Percentiles rank a stretch among this genome's conserved stretches.
Conservation (phyloP, 345 rosid genomes). For the Laguncularia racemosa region DNA sequence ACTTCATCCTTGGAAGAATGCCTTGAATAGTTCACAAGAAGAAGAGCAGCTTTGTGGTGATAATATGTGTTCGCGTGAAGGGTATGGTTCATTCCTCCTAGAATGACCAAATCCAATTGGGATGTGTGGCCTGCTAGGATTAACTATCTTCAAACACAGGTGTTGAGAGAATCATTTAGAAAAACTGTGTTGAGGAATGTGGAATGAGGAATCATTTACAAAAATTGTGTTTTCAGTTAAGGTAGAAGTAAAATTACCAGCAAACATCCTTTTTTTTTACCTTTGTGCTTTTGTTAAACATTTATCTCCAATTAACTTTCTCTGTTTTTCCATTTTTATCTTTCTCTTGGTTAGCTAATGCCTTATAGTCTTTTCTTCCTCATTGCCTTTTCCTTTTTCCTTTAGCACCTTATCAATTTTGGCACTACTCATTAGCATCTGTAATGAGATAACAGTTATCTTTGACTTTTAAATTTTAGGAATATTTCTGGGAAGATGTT, state of each 20-base stretch:
- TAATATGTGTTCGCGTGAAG: conserved; percentile 93
- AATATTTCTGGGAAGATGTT: conserved; percentile 90
- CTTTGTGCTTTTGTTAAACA: no score
- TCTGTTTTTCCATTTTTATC: conserved; percentile 1
- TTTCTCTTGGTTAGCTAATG: neutral
- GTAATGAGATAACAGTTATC: no score
- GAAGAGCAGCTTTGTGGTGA: conserved; percentile 93
- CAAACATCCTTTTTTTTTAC: no score
- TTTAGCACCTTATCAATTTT: neutral
- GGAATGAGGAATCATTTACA: no score
- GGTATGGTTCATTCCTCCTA: conserved; percentile 31
- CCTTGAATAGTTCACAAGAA: conserved; percentile 77
- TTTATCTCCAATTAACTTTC: no score
- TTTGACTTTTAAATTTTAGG: conserved; percentile 35
- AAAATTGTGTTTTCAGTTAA: no score
- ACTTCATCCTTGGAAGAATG: conserved; percentile 90
- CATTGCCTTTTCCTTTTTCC: conserved; percentile 7
- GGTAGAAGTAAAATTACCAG: no score
- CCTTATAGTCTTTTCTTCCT: neutral
- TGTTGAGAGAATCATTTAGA: no score
- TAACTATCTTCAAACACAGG: no score
- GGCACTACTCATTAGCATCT: neutral
- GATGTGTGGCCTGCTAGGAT: no score
- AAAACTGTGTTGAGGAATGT: no score
- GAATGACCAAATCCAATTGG: no score